These are phyloP conservation scores for Boletus sensibilis DNA, from an alignment of 768 basidiomycete species.

Conservation along the genomic window DNA sequence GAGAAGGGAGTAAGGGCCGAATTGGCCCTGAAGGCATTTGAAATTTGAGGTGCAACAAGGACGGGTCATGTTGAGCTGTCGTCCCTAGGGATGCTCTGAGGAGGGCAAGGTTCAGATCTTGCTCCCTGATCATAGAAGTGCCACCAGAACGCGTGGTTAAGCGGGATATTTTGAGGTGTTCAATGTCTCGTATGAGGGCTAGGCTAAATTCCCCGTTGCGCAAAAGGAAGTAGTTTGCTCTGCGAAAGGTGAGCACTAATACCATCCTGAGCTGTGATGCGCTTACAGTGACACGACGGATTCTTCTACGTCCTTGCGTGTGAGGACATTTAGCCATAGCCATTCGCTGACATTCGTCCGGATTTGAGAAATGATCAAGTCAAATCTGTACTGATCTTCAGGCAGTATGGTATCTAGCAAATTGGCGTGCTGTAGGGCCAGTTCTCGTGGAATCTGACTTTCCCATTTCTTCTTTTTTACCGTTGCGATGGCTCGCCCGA, in stretches of 20 bases:
- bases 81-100: constrained; percentile 88
- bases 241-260: constrained; percentile 31
- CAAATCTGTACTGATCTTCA: constrained; percentile 75
- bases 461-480: constrained; percentile 79
- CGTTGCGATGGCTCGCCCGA: constrained; percentile 84
- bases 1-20: constrained; percentile 77
- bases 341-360: constrained; percentile 86
- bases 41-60: constrained; percentile 70
- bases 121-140: constrained; percentile 81
- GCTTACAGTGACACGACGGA: constrained; percentile 83
- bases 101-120: constrained; percentile 84
- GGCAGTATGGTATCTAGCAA: constrained; percentile 67
- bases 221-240: constrained; percentile 84
- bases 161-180: constrained; percentile 77
- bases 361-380: constrained; percentile 69
- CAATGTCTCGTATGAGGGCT: constrained; percentile 82
- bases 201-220: constrained; percentile 87
- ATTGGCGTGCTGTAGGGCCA: constrained; percentile 64
- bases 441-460: constrained; percentile 66
- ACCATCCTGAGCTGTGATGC: neutral
- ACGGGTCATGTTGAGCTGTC: constrained; percentile 82
- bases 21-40: constrained; percentile 78
- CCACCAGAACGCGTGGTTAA: constrained; percentile 64
- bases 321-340: constrained; percentile 90
- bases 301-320: constrained; percentile 76